These are phyloP conservation scores for Pleurozium schreberi DNA, from an alignment of 225 moss, liverwort and hornwort species.

Conservation along the genomic window DNA sequence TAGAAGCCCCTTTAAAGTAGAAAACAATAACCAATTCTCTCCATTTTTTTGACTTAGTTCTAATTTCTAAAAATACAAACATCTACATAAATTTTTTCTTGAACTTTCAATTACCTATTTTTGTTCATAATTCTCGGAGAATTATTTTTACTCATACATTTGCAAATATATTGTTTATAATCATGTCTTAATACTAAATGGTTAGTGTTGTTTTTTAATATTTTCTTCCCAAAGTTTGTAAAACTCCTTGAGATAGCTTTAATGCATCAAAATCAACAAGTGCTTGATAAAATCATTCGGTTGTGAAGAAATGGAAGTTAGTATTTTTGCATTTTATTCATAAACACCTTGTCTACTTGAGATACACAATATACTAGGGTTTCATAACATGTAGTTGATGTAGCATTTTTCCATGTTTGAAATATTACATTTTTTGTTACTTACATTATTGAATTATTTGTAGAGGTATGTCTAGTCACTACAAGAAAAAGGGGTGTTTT, in stretches of 20 bases:
- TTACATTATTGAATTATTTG: background rate
- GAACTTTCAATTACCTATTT: background rate
- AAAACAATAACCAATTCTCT: no score
- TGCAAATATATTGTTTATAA: background rate
- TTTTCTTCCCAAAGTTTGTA: background rate
- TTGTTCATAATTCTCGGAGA: background rate
- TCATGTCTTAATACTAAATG: background rate
- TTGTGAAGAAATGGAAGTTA: background rate
- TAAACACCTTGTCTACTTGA: background rate
- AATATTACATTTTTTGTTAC: background rate
- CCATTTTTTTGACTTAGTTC: no score
- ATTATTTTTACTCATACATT: background rate
- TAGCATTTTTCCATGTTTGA: background rate
- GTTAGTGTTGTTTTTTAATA: background rate
- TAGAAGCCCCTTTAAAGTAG: no score
- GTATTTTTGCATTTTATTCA: background rate
- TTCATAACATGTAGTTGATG: background rate
- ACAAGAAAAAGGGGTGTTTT: no score
- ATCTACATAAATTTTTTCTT: background rate
- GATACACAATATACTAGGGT: fast-evolving
- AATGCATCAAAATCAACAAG: background rate
- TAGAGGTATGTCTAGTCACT: background rate
- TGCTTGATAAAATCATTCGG: background rate
- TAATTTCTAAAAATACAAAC: background rate
- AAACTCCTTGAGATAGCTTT: no score